Conservation (phyloP, 1,284 basidiomycete genomes). For the Moniliophthora roreri region DNA sequence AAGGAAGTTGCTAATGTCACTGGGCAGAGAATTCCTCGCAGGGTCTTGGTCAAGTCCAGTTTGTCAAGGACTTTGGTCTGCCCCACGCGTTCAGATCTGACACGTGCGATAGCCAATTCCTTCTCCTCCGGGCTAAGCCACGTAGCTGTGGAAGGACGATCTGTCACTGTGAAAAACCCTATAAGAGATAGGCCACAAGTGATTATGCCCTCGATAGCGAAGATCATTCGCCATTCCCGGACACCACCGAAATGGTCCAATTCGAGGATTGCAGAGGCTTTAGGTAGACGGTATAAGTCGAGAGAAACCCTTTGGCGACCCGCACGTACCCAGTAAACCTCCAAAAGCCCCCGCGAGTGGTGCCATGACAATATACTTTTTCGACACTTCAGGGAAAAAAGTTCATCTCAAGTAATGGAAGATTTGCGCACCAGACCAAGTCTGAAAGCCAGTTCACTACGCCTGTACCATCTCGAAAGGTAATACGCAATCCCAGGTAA, state of each 20-base stretch:
- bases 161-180: neutral
- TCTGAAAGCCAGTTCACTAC: neutral
- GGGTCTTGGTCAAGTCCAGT: neutral
- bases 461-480: neutral
- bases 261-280: neutral
- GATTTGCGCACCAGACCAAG: neutral
- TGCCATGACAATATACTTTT: neutral
- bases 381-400: no score
- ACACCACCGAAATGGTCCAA: neutral
- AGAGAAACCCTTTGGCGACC: no score
- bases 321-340: neutral
- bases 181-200: slow-evolving; percentile 1
- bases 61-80: neutral
- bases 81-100: neutral
- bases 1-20: neutral
- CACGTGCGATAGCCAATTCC: slow-evolving; percentile 1
- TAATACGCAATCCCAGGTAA: neutral
- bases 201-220: slow-evolving; percentile 2
- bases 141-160: neutral
- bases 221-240: neutral
- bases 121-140: slow-evolving; percentile 3
- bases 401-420: no score
- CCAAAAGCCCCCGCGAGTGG: neutral
- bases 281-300: no score
- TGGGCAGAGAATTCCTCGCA: neutral